Conservation (phyloP, 768 basidiomycete species). For the Tylopilus cervinicoccineus region DNA sequence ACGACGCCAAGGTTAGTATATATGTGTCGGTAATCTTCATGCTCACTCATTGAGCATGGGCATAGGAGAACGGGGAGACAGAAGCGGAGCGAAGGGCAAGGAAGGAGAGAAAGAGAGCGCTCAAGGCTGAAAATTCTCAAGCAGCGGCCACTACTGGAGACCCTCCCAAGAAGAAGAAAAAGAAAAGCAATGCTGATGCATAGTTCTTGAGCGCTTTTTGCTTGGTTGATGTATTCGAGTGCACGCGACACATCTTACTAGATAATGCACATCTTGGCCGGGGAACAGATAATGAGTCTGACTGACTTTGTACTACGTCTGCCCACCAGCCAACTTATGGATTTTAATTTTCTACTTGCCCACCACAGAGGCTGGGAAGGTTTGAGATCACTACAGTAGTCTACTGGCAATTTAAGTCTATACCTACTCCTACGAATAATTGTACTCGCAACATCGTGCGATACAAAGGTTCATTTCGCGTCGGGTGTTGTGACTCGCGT, state of each 20-base stretch:
- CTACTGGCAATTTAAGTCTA: no score
- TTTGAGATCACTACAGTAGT: no score
- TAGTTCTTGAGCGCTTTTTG: constrained; percentile 13
- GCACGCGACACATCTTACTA: constrained; percentile 1
- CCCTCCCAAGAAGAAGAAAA: constrained; percentile 43
- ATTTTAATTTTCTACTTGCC: no score
- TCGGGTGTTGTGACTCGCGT: no score
- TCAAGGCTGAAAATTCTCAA: constrained; percentile 70
- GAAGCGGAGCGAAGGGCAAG: constrained; percentile 81
- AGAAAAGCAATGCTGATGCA: constrained; percentile 31
- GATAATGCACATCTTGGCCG: neutral
- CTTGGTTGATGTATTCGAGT: neutral
- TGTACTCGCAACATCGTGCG: no score
- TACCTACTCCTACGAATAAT: no score
- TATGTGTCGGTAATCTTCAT: constrained; percentile 11
- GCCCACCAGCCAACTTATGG: no score
- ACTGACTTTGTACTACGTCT: neutral
- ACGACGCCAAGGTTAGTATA: constrained; percentile 38
- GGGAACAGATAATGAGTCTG: neutral
- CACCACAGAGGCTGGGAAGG: no score
- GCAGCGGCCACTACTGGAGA: constrained; percentile 38
- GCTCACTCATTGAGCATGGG: constrained; percentile 4
- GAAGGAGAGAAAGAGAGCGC: constrained; percentile 75
- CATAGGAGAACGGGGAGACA: constrained; percentile 55
- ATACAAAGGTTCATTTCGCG: neutral